These are phyloP conservation scores for Fomitopsis serialis DNA, from an alignment of 768 basidiomycete genomes.

Conservation along the genomic window DNA sequence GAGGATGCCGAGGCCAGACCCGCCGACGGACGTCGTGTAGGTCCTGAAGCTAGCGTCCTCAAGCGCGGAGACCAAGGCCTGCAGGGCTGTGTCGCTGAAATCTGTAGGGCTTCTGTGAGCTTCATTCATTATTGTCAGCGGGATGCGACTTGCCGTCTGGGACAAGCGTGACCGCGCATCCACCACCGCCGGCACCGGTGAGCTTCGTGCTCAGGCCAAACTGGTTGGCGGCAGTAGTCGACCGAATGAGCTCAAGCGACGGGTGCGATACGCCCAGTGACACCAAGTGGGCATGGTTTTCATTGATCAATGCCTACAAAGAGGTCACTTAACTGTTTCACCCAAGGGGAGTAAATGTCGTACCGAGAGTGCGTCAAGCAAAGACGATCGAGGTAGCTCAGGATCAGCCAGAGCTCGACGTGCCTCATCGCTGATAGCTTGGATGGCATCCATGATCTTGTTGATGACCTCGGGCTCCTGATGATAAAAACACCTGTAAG, in stretches of 20 bases:
- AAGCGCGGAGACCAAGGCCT: constrained; percentile 56
- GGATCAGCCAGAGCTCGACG: constrained; percentile 67
- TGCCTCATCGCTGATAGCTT: constrained; percentile 81
- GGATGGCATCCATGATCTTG: constrained; percentile 74
- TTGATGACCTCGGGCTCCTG: constrained; percentile 86
- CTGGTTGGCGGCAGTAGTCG: constrained; percentile 56
- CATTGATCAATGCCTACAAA: constrained; percentile 67
- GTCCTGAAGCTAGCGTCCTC: constrained; percentile 64
- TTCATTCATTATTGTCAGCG: background rate
- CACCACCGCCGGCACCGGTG: constrained; percentile 96
- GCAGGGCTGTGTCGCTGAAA: constrained; percentile 55
- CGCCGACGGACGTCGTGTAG: constrained; percentile 91
- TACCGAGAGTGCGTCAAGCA: constrained; percentile 68
- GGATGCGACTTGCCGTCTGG: constrained; percentile 70
- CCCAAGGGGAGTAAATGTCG: no score
- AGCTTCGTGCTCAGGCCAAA: constrained; percentile 85
- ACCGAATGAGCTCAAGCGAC: constrained; percentile 73
- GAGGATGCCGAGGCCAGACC: constrained; percentile 85
- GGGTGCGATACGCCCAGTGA: constrained; percentile 90
- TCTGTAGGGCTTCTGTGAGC: constrained; percentile 39
- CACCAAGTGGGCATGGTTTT: constrained; percentile 86
- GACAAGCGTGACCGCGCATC: constrained; percentile 93
- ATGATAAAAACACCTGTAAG: background rate
- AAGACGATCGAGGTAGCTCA: constrained; percentile 56
- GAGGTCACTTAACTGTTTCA: background rate